These are phyloP conservation scores for Globisporangium recalcitrans DNA, from an alignment of 352 stramenopile genomes.

Conservation along the genomic window DNA sequence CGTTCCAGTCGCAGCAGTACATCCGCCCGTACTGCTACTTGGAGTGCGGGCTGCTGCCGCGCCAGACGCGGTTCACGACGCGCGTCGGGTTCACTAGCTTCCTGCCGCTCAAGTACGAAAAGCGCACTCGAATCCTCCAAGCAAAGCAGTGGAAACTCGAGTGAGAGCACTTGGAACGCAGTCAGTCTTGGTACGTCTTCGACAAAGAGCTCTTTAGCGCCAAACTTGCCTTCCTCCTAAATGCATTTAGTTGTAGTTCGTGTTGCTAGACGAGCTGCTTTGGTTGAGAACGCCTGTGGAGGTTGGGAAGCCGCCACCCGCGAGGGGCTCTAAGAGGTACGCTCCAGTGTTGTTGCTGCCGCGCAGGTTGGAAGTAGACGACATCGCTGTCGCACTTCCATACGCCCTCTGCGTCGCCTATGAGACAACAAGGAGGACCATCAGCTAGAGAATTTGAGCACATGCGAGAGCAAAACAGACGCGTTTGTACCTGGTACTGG, in stretches of 20 bases:
- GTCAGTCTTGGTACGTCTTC: background rate
- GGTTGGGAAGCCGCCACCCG: slow-evolving; percentile 33
- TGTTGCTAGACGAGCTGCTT: background rate
- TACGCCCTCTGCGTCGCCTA: slow-evolving; percentile 41
- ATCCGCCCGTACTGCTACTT: slow-evolving; percentile 52
- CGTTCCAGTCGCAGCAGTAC: slow-evolving; percentile 30
- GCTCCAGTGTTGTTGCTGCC: slow-evolving; percentile 44
- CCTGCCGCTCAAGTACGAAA: slow-evolving; percentile 37
- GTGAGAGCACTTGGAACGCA: background rate
- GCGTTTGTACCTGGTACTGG: slow-evolving; percentile 55
- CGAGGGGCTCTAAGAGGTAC: slow-evolving; percentile 41
- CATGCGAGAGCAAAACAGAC: too few species aligned
- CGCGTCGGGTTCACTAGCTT: slow-evolving; percentile 47
- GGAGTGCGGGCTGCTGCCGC: slow-evolving; percentile 46
- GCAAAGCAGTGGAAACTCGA: slow-evolving; percentile 14
- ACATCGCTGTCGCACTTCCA: slow-evolving; percentile 24
- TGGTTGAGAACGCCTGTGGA: slow-evolving; percentile 17
- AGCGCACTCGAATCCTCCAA: slow-evolving; percentile 13
- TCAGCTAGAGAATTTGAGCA: too few species aligned
- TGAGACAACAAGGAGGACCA: background rate
- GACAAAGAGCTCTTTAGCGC: background rate
- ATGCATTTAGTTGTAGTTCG: slow-evolving; percentile 11
- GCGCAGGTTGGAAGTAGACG: slow-evolving; percentile 31
- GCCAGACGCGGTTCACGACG: slow-evolving; percentile 41
- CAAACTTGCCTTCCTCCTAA: background rate